These are phyloP conservation scores for Claviceps sp. DNA, from an alignment of 2,329 filamentous ascomycete species.

Conservation along the genomic window DNA sequence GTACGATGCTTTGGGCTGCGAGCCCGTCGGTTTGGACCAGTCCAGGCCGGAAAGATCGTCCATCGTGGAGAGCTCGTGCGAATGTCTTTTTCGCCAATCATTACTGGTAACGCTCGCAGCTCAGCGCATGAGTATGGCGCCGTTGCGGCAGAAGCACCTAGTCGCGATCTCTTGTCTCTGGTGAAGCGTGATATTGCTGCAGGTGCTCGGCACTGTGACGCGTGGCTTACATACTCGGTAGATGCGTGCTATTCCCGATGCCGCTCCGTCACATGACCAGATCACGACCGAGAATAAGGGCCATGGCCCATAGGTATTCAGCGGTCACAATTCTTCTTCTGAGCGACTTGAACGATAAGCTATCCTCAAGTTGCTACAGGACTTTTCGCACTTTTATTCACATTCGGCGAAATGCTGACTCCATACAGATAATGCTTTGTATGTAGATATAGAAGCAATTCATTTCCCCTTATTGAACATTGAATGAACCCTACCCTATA, in stretches of 20 bases:
- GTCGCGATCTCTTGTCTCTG: not conserved
- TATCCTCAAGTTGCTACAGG: no score
- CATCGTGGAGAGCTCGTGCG: conserved; percentile 27
- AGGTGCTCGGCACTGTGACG: not conserved
- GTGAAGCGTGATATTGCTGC: not conserved
- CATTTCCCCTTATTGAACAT: no score
- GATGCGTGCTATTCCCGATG: not conserved
- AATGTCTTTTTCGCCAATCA: conserved; percentile 1
- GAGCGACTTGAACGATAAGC: no score
- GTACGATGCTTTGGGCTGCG: conserved; percentile 21
- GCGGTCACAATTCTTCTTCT: no score
- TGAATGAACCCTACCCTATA: no score
- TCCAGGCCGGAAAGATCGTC: conserved; percentile 48
- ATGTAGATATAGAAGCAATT: no score
- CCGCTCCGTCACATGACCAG: not conserved
- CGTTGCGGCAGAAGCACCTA: not conserved
- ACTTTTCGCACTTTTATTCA: no score
- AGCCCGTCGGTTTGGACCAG: conserved; percentile 34
- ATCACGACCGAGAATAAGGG: no score
- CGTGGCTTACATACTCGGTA: not conserved
- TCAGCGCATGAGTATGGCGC: conserved; percentile 3
- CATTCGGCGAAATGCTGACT: no score
- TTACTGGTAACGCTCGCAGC: conserved; percentile 3
- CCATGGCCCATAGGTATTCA: no score
- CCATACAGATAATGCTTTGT: no score